Percentiles rank a stretch among this genome's conserved stretches.
Evolutionary conservation across 768 basidiomycete species (phyloP).

Genomic region (Mycena rebaudengoi): DNA sequence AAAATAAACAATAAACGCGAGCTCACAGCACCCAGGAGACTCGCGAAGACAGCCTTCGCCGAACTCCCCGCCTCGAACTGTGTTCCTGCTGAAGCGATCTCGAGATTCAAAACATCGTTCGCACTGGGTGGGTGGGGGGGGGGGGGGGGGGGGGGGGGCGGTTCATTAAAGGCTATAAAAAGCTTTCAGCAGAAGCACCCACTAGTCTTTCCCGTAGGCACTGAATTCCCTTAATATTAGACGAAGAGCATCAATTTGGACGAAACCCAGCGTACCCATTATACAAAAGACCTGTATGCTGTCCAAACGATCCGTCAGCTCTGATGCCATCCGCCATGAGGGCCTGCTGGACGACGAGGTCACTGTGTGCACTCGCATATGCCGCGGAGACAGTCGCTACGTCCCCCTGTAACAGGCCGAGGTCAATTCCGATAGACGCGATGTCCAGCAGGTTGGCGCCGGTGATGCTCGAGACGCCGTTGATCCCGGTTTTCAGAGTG

Average conservation of each 20-base stretch:
- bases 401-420: conserved; percentile 39
- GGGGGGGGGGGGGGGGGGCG: too few species aligned
- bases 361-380: conserved; percentile 46
- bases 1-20: neutral
- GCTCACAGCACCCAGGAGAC: conserved; percentile 45
- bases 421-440: conserved; percentile 53
- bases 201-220: conserved; percentile 29
- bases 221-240: neutral
- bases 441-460: conserved; percentile 66
- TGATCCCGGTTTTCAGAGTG: conserved; percentile 43
- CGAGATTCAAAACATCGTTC: conserved; percentile 57
- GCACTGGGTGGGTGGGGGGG: conserved; percentile 43
- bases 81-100: conserved; percentile 56
- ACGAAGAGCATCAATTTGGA: too few species aligned
- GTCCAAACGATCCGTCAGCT: conserved; percentile 35
- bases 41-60: conserved; percentile 45
- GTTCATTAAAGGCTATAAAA: too few species aligned
- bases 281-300: conserved; percentile 55
- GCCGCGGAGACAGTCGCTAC: conserved; percentile 40
- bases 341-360: conserved; percentile 48
- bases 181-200: neutral
- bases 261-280: conserved; percentile 59
- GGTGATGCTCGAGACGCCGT: conserved; percentile 51
- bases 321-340: conserved; percentile 54
- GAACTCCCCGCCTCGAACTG: conserved; percentile 45